Percentiles rank a stretch among this genome's conserved stretches.
phyloP scores from a whole-genome alignment of 139 green algal species.

The Micromonas pusilla region DNA sequence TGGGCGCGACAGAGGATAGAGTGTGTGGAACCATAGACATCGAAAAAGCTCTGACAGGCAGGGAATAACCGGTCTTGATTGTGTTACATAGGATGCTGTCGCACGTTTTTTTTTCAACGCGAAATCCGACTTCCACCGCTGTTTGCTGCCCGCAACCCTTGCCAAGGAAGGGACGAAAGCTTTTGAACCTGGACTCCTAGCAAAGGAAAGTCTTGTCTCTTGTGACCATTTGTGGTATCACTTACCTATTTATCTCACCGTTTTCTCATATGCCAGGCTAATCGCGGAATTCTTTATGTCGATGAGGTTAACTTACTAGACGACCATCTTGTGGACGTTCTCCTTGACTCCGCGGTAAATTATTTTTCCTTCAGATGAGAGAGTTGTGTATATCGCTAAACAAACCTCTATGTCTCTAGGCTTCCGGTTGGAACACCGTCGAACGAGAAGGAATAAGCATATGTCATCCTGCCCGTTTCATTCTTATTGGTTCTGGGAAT shows the following conservation, averaged over 20 bases:
- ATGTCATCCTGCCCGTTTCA: conserved; percentile 82
- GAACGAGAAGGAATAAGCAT: conserved; percentile 87
- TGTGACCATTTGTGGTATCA: too few relatives aligned
- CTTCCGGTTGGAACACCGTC: conserved; percentile 72
- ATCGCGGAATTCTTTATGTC: conserved; percentile 84
- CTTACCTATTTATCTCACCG: too few relatives aligned
- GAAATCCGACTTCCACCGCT: too few relatives aligned
- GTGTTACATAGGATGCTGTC: too few relatives aligned
- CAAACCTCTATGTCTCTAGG: too few relatives aligned
- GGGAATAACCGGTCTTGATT: too few relatives aligned
- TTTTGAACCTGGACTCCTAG: conserved; percentile 54
- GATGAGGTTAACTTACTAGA: conserved; percentile 75
- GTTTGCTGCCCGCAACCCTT: too few relatives aligned
- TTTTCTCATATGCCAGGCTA: too few relatives aligned
- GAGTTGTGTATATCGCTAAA: too few relatives aligned
- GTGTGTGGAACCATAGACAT: conserved; percentile 92
- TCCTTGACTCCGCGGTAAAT: conserved; percentile 71
- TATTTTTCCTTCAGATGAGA: too few relatives aligned
- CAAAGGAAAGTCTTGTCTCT: too few relatives aligned
- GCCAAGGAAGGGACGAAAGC: conserved; percentile 69
- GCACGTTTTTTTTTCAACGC: too few relatives aligned
- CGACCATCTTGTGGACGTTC: conserved; percentile 75
- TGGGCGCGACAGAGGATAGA: conserved; percentile 83
- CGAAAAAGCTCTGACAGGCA: conserved; percentile 80
- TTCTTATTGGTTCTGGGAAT: conserved; percentile 83